Conservation (phyloP, 2,329 filamentous ascomycete genomes). For the Epichloe bromicola region DNA sequence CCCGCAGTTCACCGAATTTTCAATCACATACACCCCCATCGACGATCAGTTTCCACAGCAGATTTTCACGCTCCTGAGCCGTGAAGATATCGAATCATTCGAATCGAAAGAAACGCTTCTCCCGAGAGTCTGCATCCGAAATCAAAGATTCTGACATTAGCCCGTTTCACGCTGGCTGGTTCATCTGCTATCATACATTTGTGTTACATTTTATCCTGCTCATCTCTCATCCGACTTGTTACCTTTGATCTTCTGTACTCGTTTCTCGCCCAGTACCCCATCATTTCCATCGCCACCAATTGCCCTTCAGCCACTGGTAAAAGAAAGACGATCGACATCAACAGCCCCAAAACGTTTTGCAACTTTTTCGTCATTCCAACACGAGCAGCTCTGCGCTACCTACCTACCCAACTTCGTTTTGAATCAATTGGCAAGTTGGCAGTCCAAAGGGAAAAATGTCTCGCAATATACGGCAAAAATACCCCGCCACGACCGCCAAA, state of each 20-base stretch:
- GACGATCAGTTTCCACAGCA: constrained; percentile 54
- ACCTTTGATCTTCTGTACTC: neutral
- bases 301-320: no score
- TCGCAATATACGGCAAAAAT: constrained; percentile 39
- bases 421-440: neutral
- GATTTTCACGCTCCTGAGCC: constrained; percentile 32
- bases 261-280: no score
- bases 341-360: neutral
- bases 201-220: neutral
- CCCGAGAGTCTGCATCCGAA: constrained; percentile 27
- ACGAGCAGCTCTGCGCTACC: neutral
- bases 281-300: neutral
- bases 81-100: neutral
- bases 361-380: neutral
- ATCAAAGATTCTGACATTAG: constrained; percentile 18
- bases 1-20: constrained; percentile 73
- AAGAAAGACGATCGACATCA: neutral
- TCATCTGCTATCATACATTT: constrained; percentile 1
- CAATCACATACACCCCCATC: constrained; percentile 26
- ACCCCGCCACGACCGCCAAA: constrained; percentile 27
- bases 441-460: constrained; percentile 25
- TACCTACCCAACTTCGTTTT: neutral
- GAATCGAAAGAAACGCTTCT: constrained; percentile 14
- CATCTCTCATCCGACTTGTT: neutral
- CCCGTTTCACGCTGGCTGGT: constrained; percentile 17